Evolutionary conservation across 73 alveolate genomes (phyloP).

Genomic region (Paraurostyla sp.): DNA sequence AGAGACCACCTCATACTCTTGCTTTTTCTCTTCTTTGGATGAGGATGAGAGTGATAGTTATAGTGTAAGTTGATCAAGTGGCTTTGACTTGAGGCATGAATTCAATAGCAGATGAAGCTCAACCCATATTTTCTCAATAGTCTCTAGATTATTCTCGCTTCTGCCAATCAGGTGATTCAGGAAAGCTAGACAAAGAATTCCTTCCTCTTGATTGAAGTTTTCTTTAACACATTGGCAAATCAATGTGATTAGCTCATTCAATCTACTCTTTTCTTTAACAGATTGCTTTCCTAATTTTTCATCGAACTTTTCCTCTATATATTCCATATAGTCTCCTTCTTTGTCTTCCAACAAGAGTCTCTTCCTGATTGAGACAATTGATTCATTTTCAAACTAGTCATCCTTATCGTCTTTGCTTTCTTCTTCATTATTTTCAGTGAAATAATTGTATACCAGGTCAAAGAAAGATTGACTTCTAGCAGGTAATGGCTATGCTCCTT

Average conservation of each 20-base stretch:
- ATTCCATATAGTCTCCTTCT: slow-evolving; percentile 41
- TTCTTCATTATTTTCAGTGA: slow-evolving; percentile 55
- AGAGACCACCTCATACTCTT: slow-evolving; percentile 49
- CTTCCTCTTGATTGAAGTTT: slow-evolving; percentile 47
- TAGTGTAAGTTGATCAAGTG: not conserved
- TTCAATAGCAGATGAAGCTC: slow-evolving; percentile 44
- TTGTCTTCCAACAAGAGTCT: slow-evolving; percentile 9
- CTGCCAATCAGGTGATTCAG: not conserved
- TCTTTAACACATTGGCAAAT: slow-evolving; percentile 43
- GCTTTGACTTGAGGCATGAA: slow-evolving; percentile 5
- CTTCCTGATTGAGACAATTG: not conserved
- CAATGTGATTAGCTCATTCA: slow-evolving; percentile 17
- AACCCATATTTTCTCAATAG: slow-evolving; percentile 41
- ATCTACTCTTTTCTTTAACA: slow-evolving; percentile 2
- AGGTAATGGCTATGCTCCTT: not conserved
- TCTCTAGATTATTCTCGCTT: not conserved
- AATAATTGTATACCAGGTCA: slow-evolving; percentile 62
- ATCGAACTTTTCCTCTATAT: slow-evolving; percentile 37
- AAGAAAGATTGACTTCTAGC: too few species aligned
- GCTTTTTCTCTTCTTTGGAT: not conserved
- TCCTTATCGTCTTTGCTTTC: not conserved
- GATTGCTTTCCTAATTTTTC: slow-evolving; percentile 1
- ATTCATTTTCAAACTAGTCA: not conserved
- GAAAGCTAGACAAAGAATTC: slow-evolving; percentile 34
- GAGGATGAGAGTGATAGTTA: not conserved